Base-by-base conservation (phyloP, 2,329 filamentous ascomycete genomes). In the Penicillium sp. region DNA sequence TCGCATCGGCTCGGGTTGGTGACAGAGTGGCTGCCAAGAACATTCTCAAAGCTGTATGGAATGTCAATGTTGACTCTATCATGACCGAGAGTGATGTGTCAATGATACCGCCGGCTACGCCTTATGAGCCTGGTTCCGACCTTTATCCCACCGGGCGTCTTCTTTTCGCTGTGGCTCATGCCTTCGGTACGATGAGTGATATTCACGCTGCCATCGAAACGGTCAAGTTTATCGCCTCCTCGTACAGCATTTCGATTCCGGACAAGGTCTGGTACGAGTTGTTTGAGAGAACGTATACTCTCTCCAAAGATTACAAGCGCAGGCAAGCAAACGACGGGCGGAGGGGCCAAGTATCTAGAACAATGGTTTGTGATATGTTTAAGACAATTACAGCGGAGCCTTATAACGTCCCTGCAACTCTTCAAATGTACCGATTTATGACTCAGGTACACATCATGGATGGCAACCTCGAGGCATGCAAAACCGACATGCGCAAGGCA, bases 111-210 rank as follows among this genome's bases (percentile, higher is more conserved):
- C 66, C 67, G 1, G 69, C 76, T n/a, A 74, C 66, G 29, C 62
- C 66, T 1, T 78, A 82, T 40, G 67, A 75, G 1, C 63, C 61
- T 0, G 75, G 78, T 27, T 86, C 82, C 1, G 79, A 82, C 7
- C 69, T 87, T 30, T 74, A 77, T 47, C 89, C 90, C 2, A 84
- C 81, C 0, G 58, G 69, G 7, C 74, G 76, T 2, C 76, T 92
- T 0, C 77, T 93, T 19, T 77, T 82, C 51, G 81, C 86, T 8
- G 74, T 92, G n/a, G 86, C 87, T 6, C 85, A 90, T 65, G 76
- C 79, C 1, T 89, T 87, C 58, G 82, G 87, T n/a, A 80, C 79
- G 57, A 89, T 87, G 70, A 85, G 82, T 44, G 78, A 86, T 51
- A 77, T 91, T 4, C 67, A 77, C 0, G 75, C 79, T 1, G 88